phyloP scores from a whole-genome alignment of 176 grass and related monocot species.

The Bolboschoenus planiculmis region DNA sequence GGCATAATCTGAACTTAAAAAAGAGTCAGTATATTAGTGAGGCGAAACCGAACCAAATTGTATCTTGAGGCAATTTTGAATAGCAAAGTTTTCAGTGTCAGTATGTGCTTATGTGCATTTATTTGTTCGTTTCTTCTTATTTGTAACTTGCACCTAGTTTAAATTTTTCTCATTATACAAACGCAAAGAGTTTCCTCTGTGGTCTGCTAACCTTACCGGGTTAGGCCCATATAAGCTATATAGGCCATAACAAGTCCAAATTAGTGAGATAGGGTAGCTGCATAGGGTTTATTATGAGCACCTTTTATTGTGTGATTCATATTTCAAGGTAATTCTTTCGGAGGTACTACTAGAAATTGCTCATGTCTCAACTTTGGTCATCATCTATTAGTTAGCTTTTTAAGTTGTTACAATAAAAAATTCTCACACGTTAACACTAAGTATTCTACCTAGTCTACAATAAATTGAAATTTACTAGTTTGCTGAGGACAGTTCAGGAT shows the following conservation, averaged over 20 bases:
- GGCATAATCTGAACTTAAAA: neutral
- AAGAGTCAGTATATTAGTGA: neutral
- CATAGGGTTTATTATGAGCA: too few species aligned
- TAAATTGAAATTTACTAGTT: too few species aligned
- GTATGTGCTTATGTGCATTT: constrained; percentile 9
- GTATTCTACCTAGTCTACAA: too few species aligned
- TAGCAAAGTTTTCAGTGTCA: constrained; percentile 1
- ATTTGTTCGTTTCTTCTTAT: neutral
- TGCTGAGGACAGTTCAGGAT: too few species aligned
- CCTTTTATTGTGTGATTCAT: neutral
- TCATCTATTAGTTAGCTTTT: too few species aligned
- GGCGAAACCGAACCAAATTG: neutral
- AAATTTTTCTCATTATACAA: neutral
- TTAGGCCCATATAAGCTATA: neutral
- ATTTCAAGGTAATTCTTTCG: neutral
- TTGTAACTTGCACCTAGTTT: neutral
- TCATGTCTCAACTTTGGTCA: too few species aligned
- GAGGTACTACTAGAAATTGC: neutral
- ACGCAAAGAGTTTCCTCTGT: neutral
- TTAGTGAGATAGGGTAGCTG: neutral
- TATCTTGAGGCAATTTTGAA: constrained; percentile 27
- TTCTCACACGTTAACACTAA: neutral
- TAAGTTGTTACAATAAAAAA: too few species aligned
- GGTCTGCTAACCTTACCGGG: neutral
- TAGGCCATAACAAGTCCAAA: neutral